Evolutionary conservation across 441 rosid species (phyloP), one percentile per base, ranked within the genome.

Genomic region (Eutrema salsugineum): DNA sequence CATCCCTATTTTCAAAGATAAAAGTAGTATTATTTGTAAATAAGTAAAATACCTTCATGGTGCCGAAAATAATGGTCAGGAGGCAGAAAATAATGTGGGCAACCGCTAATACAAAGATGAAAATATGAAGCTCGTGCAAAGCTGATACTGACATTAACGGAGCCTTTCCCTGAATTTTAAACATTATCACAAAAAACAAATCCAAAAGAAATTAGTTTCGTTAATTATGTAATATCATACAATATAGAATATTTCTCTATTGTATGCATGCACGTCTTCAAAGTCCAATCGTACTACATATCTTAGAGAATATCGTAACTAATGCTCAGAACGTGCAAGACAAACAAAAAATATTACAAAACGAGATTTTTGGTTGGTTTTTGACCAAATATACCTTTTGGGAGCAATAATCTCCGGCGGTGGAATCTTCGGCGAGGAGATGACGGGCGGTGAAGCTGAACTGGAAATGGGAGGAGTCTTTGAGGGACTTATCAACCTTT

Each of bases 51-150:
- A 86, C 97, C 87, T 88, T 86, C 42, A 84, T 86, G 76, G 86
- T 86, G 64, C 98, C 98, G 12, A 85, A 83, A 53, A 93, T 72
- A 68, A 92, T 90, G 53, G 98, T 93, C 53, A 90, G 80, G 66
- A 84, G 97, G 47, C 91, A 83, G 80, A 87, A 86, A 39, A 82
- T 62, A 55, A 94, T 92, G 51, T 94, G 99, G 10, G 83, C 82
- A 46, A 87, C 79, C 4, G 97, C 99, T 33, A 94, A 87, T 24
- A 90, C 94, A 7, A 94, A 91, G 81, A 91, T 88, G 72, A 91
- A 90, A 55, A 90, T 87, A 55, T 94, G 97, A 38, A 94, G 89
- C 78, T 94, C 94, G 61, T 94, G 97, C 57, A 93, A 53, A 6
- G 98, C 98, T 4, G 84, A 83, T 15, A 77, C 16, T 5, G 96